Conservation (phyloP, 805 yeast genomes). For the Millerago galiae region DNA sequence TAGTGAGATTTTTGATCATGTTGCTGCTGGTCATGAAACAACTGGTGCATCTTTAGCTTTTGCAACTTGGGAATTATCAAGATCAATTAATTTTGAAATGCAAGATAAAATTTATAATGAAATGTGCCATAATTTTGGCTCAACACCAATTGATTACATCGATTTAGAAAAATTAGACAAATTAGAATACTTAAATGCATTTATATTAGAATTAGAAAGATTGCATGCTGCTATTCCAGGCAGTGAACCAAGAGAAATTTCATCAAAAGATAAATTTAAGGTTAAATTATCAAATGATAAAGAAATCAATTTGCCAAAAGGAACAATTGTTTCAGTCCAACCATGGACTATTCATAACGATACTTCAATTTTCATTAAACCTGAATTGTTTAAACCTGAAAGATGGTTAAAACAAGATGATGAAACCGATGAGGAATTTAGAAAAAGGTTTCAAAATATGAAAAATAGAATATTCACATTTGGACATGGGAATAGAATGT, state of each 20-base stretch:
- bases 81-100: slow-evolving; percentile 37
- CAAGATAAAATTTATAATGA: slow-evolving; percentile 47
- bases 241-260: slow-evolving; percentile 54
- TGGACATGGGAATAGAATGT: slow-evolving; percentile 71
- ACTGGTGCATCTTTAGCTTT: slow-evolving; percentile 62
- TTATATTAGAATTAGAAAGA: slow-evolving; percentile 54
- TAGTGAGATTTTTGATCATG: slow-evolving; percentile 54
- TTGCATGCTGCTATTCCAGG: slow-evolving; percentile 72
- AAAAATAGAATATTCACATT: slow-evolving; percentile 55
- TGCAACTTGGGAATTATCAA: slow-evolving; percentile 51
- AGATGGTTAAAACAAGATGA: slow-evolving; percentile 46
- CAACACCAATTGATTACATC: slow-evolving; percentile 15
- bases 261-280: slow-evolving; percentile 21
- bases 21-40: slow-evolving; percentile 75
- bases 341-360: slow-evolving; percentile 62
- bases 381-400: slow-evolving; percentile 49
- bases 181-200: slow-evolving; percentile 53
- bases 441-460: slow-evolving; percentile 37
- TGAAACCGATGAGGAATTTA: slow-evolving; percentile 31
- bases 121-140: slow-evolving; percentile 31
- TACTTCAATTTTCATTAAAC: slow-evolving; percentile 36
- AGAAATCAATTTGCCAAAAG: slow-evolving; percentile 37
- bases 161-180: slow-evolving; percentile 39
- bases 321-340: slow-evolving; percentile 54
- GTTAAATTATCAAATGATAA: slow-evolving; percentile 16